Conservation (phyloP, 345 rosid genomes). For the Eucalyptus tenuipes region DNA sequence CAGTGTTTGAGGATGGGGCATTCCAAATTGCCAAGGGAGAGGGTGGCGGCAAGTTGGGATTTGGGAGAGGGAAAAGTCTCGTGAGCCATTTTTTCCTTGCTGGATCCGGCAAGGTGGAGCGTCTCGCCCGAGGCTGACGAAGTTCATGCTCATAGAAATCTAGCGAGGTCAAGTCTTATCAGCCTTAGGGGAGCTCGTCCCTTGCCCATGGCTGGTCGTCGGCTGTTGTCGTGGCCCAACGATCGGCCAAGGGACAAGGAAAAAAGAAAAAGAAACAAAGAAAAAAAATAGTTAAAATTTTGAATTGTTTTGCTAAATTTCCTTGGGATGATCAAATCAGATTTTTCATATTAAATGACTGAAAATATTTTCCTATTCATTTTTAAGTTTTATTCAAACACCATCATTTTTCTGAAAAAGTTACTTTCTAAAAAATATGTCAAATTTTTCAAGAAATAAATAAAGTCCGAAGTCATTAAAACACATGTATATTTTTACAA, state of each 20-base stretch:
- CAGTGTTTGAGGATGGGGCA: not conserved
- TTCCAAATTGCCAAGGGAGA: not conserved
- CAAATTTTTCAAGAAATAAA: rapidly evolving
- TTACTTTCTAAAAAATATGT: no score
- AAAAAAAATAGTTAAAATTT: no score
- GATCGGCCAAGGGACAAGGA: rapidly evolving
- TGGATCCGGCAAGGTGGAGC: no score
- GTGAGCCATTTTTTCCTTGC: no score
- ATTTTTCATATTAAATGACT: no score
- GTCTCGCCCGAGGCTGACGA: rapidly evolving
- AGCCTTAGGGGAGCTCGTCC: rapidly evolving
- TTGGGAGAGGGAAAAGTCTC: no score
- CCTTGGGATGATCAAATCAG: rapidly evolving
- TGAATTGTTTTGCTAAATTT: no score
- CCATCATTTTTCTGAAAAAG: rapidly evolving
- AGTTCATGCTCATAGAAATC: no score
- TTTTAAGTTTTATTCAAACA: no score
- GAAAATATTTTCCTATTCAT: not conserved
- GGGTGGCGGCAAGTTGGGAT: no score
- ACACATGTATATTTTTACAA: not conserved
- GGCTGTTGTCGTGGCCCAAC: rapidly evolving
- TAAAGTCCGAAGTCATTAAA: not conserved
- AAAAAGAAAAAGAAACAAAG: rapidly evolving
- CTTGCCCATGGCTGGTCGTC: rapidly evolving
- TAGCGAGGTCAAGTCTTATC: no score